Percentiles rank a stretch among this genome's conserved stretches.
Conservation (phyloP, 2,329 filamentous ascomycete species). For the Chaetomium olivaceum region DNA sequence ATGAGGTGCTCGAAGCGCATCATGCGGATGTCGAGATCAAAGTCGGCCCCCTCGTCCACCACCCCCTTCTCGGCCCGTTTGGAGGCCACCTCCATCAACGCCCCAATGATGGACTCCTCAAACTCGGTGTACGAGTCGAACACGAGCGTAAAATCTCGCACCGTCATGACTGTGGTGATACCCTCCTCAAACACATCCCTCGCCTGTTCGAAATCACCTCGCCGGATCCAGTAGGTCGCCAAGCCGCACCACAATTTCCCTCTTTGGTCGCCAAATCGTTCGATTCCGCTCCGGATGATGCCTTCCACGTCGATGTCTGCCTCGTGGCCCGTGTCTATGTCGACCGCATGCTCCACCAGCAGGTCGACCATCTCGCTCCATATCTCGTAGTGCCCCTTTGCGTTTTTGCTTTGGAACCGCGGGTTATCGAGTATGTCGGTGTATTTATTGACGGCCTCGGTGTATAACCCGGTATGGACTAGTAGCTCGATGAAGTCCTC, state of each 20-base stretch:
- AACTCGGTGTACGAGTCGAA: constrained; percentile 98
- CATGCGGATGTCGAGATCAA: constrained; percentile 95
- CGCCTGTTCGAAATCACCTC: constrained; percentile 87
- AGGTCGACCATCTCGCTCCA: constrained; percentile 98
- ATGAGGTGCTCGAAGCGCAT: constrained; percentile 97
- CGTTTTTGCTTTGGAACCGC: constrained; percentile 86
- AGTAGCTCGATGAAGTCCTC: constrained; percentile 95
- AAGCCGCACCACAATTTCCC: constrained; percentile 94
- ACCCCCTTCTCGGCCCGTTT: constrained; percentile 75
- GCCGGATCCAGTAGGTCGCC: constrained; percentile 94
- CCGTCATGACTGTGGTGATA: constrained; percentile 97
- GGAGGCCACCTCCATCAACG: constrained; percentile 85
- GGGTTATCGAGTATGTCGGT: constrained; percentile 90
- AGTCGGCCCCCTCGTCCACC: constrained; percentile 80
- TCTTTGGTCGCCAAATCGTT: constrained; percentile 87
- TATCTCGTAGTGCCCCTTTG: constrained; percentile 92
- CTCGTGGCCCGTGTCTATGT: constrained; percentile 78
- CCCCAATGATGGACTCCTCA: constrained; percentile 91
- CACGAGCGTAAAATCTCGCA: constrained; percentile 92
- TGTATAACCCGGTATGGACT: constrained; percentile 77
- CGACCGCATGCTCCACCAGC: constrained; percentile 83
- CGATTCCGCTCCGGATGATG: constrained; percentile 89
- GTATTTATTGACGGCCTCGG: constrained; percentile 87
- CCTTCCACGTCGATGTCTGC: constrained; percentile 85
- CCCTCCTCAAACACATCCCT: constrained; percentile 94